Base-by-base conservation (phyloP, 129 eudicot genomes). In the Artemisia tridentata region DNA sequence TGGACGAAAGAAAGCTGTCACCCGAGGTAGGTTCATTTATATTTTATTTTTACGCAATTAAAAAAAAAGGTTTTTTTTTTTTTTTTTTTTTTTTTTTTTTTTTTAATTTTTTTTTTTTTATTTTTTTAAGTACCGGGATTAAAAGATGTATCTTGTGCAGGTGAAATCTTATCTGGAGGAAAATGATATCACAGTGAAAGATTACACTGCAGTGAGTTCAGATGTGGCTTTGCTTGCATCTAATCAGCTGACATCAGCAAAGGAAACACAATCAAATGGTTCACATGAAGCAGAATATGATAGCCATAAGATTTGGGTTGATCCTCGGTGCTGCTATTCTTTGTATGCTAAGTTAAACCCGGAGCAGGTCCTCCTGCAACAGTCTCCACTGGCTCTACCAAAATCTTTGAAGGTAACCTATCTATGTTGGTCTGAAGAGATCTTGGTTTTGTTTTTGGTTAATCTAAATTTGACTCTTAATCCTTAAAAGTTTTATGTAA, bases 281-380 rank as follows among this genome's bases (percentile, higher is more conserved):
- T 50, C 82, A 63, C 52, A 13, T 69, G 84, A 74, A 58, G 64
- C 69, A 71, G 84, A 77, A 68, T 91, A 81, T 63, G 69, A 72
- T 20, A 76, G 77, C 52, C 78, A 75, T 76, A 80, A 80, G 86
- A 82, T 90, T 55, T 95, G 99, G 99, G 83, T 88, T 56, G 99
- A 95, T 68, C 88, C 95, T 71, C 83, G 87, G 19, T 90, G 99
- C 75, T 95, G 99, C 85, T 95, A 84, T 84, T 88, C 96, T 13
- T 73, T 95, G 82, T 95, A 87, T 73, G 74, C 96, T 18, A 86
- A 80, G 62, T 84, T 95, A 63, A 90, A 67, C 70, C 71, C 77
- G 62, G 89, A 84, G 29, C 83, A 88, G 74, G 89, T 95, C 75
- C 80, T 87, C 53, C 69, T 87, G 65, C 86, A 89, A 82, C 88